Base-by-base conservation (phyloP, 768 basidiomycete species). In the Mycena polygramma region DNA sequence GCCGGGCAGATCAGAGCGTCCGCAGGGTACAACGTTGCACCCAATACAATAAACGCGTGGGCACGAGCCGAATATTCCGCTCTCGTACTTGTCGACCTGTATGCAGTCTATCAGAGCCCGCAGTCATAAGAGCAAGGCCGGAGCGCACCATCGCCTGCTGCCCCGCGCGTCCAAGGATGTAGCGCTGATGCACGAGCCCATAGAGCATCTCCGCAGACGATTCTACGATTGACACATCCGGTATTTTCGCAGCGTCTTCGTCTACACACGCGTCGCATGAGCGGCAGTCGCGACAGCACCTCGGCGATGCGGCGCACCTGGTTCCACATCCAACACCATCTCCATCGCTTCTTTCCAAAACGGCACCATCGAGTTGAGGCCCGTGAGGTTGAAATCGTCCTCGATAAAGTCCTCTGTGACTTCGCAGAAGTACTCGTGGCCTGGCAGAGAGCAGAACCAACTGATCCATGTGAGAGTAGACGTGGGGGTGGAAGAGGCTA, bases 301-400 rank as follows among this genome's bases (percentile, higher is more conserved):
- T 73, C 57, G 54, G 48, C 35, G 39, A 39, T 57, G 57, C 26
- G 37, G 67, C 91, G 80, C 79, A 97, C 97, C 96, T 85, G 98
- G 96, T 82, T 99, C 98, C 62, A 99, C 97, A 83, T 99, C 98
- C 74, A 99, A 82, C 19, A 99, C 96, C 98, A 99, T 99, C 84
- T 99, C 98, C 92, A 99, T 94, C 53, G 98, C 98, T 80, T 99
- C 98, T 80, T 98, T 99, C 96, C 97, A 99, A 79, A 99, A 99
- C 10, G 98, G 98, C 20, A 99, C 98, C 91, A 97, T 91, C 39
- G 89, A 88, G 77, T 96, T 97, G 79, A 99, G 82, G 8, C 98
- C 98, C 7, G 98, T 99, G 46, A 99, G 86, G 83, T 99, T 99
- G 85, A 99, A 99, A 79, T 99, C 95, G 82, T 99, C 98, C 80